These are phyloP conservation scores for Monosporascus sp. DNA, from an alignment of 2,329 filamentous ascomycete genomes.

Conservation along the genomic window DNA sequence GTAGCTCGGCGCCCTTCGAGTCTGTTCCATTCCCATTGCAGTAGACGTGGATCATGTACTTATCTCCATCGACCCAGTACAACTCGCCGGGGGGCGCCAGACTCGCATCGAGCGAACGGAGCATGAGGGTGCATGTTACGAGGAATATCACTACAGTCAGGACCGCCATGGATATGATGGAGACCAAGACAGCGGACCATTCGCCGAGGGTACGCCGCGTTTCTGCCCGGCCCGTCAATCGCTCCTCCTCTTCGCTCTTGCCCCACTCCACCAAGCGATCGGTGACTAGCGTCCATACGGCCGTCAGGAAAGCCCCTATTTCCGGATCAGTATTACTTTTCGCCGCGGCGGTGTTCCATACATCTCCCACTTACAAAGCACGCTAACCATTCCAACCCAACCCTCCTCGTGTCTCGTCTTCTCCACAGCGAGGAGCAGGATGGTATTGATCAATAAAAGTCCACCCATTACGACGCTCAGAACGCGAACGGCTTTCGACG, in stretches of 20 bases:
- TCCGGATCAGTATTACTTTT: conserved; percentile 6
- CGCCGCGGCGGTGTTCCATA: not conserved
- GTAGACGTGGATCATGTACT: conserved; percentile 81
- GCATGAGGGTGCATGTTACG: conserved; percentile 71
- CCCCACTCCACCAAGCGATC: conserved; percentile 86
- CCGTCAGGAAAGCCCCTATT: conserved; percentile 67
- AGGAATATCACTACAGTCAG: conserved; percentile 66
- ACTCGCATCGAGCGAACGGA: conserved; percentile 74
- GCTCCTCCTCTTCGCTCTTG: conserved; percentile 86
- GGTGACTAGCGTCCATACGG: conserved; percentile 70
- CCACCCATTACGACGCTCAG: conserved; percentile 62
- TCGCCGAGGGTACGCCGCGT: conserved; percentile 74
- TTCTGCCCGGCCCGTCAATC: conserved; percentile 83
- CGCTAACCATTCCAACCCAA: conserved; percentile 83
- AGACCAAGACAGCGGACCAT: conserved; percentile 75
- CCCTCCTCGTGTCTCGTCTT: conserved; percentile 77
- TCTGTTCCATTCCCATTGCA: conserved; percentile 71
- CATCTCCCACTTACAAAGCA: conserved; percentile 48
- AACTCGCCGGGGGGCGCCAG: conserved; percentile 67
- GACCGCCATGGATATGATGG: conserved; percentile 64
- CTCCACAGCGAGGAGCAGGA: conserved; percentile 72
- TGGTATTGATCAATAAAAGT: conserved; percentile 66
- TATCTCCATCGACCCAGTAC: conserved; percentile 75
- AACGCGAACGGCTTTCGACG: conserved; percentile 72
- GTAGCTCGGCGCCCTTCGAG: conserved; percentile 48